These are phyloP conservation scores for Paraphoma sp. DNA, from an alignment of 2,329 filamentous ascomycete genomes.

Conservation along the genomic window DNA sequence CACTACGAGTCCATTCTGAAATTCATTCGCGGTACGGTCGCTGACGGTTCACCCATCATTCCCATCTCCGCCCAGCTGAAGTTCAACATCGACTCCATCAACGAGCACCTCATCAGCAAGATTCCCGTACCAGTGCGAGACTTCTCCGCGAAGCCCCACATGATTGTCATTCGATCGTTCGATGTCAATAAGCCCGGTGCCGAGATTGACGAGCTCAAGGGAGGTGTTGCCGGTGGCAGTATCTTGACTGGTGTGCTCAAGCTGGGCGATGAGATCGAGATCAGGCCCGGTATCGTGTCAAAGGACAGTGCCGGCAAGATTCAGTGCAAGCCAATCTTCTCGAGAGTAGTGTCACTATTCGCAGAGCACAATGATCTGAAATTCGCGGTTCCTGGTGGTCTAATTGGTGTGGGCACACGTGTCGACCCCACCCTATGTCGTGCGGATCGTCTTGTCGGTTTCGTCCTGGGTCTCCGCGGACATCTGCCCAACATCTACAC, in stretches of 20 bases:
- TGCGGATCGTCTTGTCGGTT: constrained; percentile 97
- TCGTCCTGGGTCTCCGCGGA: constrained; percentile 94
- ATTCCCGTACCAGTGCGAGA: constrained; percentile 92
- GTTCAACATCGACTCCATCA: constrained; percentile 99
- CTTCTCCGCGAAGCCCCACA: constrained; percentile 90
- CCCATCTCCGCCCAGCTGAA: constrained; percentile 97
- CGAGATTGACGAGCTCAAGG: constrained; percentile 97
- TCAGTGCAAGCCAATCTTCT: constrained; percentile 97
- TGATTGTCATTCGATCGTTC: constrained; percentile 99
- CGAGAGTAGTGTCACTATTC: constrained; percentile 91
- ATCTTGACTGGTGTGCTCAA: constrained; percentile 97
- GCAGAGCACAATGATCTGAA: constrained; percentile 98
- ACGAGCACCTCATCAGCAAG: constrained; percentile 92
- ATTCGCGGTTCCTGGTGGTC: constrained; percentile 94
- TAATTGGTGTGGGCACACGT: constrained; percentile 95
- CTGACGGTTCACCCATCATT: constrained; percentile 92
- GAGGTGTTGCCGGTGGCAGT: constrained; percentile 95
- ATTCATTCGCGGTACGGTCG: constrained; percentile 97
- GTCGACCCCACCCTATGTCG: constrained; percentile 98
- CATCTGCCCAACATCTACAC: constrained; percentile 95
- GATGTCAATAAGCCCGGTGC: constrained; percentile 99
- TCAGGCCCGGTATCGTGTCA: constrained; percentile 96
- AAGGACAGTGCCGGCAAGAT: constrained; percentile 93
- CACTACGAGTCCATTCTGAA: constrained; percentile 98
- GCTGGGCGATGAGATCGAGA: constrained; percentile 97